Evolutionary conservation across 306 rosid species (phyloP), one percentile per base, ranked within the genome.

Genomic region (Comarum palustre): DNA sequence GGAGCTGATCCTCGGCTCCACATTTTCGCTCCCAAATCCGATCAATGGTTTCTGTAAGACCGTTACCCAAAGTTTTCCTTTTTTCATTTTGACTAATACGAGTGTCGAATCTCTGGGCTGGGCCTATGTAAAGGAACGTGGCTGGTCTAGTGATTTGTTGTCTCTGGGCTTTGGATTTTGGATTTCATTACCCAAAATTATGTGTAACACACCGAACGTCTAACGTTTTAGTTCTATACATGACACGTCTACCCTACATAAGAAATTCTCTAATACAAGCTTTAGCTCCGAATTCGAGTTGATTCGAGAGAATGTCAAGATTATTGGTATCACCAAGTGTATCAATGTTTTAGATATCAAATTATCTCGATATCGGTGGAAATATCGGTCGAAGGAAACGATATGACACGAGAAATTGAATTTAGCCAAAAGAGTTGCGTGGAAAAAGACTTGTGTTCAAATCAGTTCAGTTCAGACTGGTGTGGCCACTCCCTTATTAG

Each of bases 11-110:
- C 61, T 10, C 65, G 31, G 70, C 34, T 83, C 84, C 76, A 66
- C 92, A 88, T 88, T 75, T 76, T 74, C 16, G 36, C 45, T 65
- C 73, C 66, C 25, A 51, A 83, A 76, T 52, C 17, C 68, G 36
- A 58, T 16, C 5, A 24, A 58, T 36, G 19, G 63, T 25, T 25
- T 25, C 64, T 57, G 58, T 51, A 19, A 6, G 1, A 29, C 31
- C 2, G 31, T 4, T 6, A 6, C 55, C 6, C 10, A 19, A 22
- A n/a, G n/a, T 1, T 50, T 20, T 52, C 6, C 29, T 20, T 52
- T 20, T 17, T 4, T 20, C 29, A 9, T 52, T 52, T 52, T 52
- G 58, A 50, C 24, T n/a, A n/a, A 7, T n/a, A 52, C 24, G 27
- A 20, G 29, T 1, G 52, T 47, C 52, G 0, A 14, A 14, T 46